A percentile compares a stretch with the other conserved stretches of the same genome.
Evolutionary conservation across 176 grass and related monocot genomes (phyloP).

Genomic region (Rhynchospora tenuis): DNA sequence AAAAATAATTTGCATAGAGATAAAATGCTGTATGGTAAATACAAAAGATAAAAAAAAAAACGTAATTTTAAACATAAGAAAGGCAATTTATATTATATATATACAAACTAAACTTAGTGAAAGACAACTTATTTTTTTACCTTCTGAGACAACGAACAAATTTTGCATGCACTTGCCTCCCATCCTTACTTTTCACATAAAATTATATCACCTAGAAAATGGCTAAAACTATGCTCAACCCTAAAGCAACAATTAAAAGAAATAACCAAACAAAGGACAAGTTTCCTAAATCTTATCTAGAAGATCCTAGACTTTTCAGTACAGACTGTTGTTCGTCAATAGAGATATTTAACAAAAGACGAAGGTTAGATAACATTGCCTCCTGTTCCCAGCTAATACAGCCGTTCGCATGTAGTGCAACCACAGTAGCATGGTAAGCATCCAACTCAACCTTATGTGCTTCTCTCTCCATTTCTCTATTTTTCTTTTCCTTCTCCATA

Average conservation of each 20-base stretch:
- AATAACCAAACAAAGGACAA: not conserved
- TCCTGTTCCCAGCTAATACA: conserved; percentile 55
- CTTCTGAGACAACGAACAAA: not conserved
- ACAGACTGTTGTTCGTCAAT: conserved; percentile 53
- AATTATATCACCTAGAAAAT: not conserved
- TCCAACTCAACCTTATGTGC: conserved; percentile 48
- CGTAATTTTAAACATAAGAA: not conserved
- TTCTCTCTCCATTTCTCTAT: conserved; percentile 5
- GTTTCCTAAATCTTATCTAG: not conserved
- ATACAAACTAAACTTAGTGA: not conserved
- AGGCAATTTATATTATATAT: not conserved
- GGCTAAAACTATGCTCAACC: not conserved
- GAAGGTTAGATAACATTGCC: conserved; percentile 49
- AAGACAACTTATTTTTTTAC: conserved; percentile 10
- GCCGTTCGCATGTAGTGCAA: conserved; percentile 45
- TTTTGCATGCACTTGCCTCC: not conserved
- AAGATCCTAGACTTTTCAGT: conserved; percentile 36
- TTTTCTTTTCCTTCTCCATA: conserved; percentile 17
- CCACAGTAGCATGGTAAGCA: conserved; percentile 41
- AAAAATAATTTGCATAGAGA: not conserved
- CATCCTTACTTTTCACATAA: not conserved
- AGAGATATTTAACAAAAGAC: conserved; percentile 54
- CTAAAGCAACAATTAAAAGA: not conserved
- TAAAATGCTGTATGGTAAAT: not conserved
- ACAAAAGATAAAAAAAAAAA: not conserved